A percentile compares a stretch with the other conserved stretches of the same genome.
phyloP scores from a whole-genome alignment of 202 grass and related monocot species.

The Hordeum pubiflorum region DNA sequence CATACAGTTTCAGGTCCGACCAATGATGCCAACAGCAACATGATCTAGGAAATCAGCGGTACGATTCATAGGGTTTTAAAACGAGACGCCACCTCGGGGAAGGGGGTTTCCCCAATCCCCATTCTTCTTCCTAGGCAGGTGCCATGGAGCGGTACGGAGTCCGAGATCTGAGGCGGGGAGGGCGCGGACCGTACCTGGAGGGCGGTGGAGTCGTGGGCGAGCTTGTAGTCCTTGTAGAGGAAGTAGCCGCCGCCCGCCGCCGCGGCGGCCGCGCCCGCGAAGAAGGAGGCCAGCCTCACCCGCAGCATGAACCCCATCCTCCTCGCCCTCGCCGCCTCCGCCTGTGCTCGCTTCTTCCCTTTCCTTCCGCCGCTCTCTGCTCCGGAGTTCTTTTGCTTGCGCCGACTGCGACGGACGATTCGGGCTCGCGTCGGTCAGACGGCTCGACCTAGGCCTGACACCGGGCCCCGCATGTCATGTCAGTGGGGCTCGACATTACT shows the following conservation, averaged over 20 bases:
- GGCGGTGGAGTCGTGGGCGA: slow-evolving; percentile 57
- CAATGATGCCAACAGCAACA: neutral
- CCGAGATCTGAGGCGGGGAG: slow-evolving; percentile 9
- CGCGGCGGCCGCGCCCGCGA: slow-evolving; percentile 65
- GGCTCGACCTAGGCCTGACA: neutral
- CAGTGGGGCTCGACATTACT: neutral
- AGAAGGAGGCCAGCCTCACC: slow-evolving; percentile 89
- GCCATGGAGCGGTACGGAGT: neutral
- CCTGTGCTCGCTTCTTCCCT: neutral
- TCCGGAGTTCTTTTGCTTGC: neutral
- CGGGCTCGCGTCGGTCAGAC: neutral
- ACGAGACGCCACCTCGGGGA: neutral
- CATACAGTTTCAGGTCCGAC: neutral
- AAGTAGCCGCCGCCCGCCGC: slow-evolving; percentile 58
- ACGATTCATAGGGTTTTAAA: neutral
- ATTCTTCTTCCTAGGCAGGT: neutral
- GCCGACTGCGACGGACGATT: slow-evolving; percentile 3
- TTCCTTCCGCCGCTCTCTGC: neutral
- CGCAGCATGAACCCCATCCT: slow-evolving; percentile 91
- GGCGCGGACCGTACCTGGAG: slow-evolving; percentile 39
- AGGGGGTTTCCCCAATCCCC: slow-evolving; percentile 6
- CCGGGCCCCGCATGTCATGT: neutral
- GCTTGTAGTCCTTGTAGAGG: slow-evolving; percentile 98
- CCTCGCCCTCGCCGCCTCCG: neutral
- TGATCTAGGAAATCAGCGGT: neutral